A percentile compares a stretch with the other conserved stretches of the same genome.
phyloP scores from a whole-genome alignment of 345 rosid species.

The Limnanthes douglasii region DNA sequence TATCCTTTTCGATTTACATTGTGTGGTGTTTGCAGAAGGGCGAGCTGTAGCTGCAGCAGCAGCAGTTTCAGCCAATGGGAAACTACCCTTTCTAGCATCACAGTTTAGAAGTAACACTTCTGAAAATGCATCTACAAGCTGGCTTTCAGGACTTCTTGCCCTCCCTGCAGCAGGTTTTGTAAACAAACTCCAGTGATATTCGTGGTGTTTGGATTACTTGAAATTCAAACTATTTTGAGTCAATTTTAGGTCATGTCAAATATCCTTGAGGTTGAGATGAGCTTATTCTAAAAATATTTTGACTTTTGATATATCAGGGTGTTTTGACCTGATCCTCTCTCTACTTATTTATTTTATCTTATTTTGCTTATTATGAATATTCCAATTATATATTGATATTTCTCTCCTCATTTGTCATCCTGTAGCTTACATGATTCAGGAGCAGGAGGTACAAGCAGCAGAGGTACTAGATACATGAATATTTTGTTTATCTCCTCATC shows the following conservation, averaged over 20 bases:
- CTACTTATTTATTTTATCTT: no score
- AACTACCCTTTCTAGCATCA: constrained; percentile 36
- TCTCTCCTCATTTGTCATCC: constrained; percentile 4
- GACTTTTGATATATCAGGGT: no score
- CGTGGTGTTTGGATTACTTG: no score
- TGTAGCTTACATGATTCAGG: constrained; percentile 74
- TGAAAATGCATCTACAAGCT: constrained; percentile 27
- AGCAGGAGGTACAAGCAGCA: constrained; percentile 81
- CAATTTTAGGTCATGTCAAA: no score
- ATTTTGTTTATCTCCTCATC: neutral
- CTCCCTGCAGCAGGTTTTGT: constrained; percentile 80
- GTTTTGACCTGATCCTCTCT: no score
- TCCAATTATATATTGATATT: constrained; percentile 1
- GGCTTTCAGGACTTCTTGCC: constrained; percentile 73
- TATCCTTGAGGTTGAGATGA: no score
- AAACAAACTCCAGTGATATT: no score
- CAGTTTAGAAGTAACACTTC: constrained; percentile 33
- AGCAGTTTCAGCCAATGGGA: constrained; percentile 40
- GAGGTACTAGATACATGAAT: constrained; percentile 31
- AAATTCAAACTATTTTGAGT: no score
- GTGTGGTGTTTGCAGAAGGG: constrained; percentile 29
- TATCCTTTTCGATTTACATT: neutral
- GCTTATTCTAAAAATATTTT: no score
- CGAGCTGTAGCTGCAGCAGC: constrained; percentile 58
- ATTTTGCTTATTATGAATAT: no score